Evolutionary conservation across 2,329 filamentous ascomycete species (phyloP), one percentile per base, ranked within the genome.

Genomic region (Fusarium sp.): DNA sequence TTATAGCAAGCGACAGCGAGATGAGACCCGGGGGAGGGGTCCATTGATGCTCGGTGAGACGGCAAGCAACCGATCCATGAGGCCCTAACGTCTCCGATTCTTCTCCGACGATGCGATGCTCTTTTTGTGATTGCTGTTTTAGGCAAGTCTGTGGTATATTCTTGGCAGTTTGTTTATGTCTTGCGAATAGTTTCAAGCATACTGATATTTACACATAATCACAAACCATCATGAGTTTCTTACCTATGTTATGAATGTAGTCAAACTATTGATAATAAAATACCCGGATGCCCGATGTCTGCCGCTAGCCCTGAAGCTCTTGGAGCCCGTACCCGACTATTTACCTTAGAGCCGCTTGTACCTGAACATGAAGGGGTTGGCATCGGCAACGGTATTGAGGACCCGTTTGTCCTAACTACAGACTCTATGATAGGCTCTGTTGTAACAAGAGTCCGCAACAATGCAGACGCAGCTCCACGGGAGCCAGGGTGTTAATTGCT

Each of bases 391-490:
- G 35, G 28, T 30, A 50, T 67, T 33, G 50, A 60, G 28, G 57
- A 60, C 37, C 63, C 74, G n/a, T 68, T 63, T 77, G 67, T 66
- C 68, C 52, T 68, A 58, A 47, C 64, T 62, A 64, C 59, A n/a
- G 5, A 6, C 9, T 16, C 23, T 37, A 37, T 53, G 70, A 78
- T 75, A 77, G 75, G 74, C 56, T 74, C 75, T 77, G 62, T 33
- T 76, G 47, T 59, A 52, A 54, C n/a, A 64, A 65, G 56, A 67
- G 43, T 38, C 66, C 28, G 53, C 53, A 50, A 54, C 32, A 50
- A 64, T 32, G 49, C 33, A 71, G 50, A 54, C 60, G 47, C 58
- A 53, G 37, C 54, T 64, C 54, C 71, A 72, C 28, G 37, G 6
- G 43, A 53, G 18, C 60, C 54, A 64, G 60, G 50, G 60, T 49